Conservation (phyloP, 768 basidiomycete species). For the Collybia mongolica region DNA sequence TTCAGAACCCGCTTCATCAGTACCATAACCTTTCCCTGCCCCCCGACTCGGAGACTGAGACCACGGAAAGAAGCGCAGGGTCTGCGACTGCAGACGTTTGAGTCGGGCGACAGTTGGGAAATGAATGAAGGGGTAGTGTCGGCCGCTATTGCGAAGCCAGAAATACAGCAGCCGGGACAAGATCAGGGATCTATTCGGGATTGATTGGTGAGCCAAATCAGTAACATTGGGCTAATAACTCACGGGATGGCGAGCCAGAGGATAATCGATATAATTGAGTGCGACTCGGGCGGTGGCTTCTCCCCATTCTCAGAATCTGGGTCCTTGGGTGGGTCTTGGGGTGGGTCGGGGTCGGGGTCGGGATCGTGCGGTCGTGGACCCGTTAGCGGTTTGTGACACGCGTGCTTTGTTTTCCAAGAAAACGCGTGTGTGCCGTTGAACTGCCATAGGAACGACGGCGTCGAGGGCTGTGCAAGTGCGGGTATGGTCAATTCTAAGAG, state of each 20-base stretch:
- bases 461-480: constrained; percentile 3
- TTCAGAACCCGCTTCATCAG: not conserved
- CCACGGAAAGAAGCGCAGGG: not conserved
- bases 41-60: not conserved
- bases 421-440: constrained; percentile 26
- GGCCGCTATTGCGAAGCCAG: not conserved
- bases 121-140: not conserved
- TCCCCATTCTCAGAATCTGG: constrained; percentile 6
- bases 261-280: not conserved
- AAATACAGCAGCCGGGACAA: not conserved
- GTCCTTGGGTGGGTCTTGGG: constrained; percentile 16
- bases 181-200: not conserved
- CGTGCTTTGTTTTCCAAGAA: constrained; percentile 22
- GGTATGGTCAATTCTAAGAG: not conserved
- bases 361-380: not conserved
- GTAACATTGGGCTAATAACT: not conserved
- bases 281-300: not conserved
- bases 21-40: not conserved
- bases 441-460: constrained; percentile 16
- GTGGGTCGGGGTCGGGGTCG: constrained; percentile 13
- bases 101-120: not conserved
- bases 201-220: too few species aligned
- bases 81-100: not conserved
- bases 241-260: not conserved
- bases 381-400: constrained; percentile 17